Percentiles rank a stretch among this genome's conserved stretches.
phyloP scores from a whole-genome alignment of 495 filamentous ascomycete genomes.

The Durotheca rogersii region DNA sequence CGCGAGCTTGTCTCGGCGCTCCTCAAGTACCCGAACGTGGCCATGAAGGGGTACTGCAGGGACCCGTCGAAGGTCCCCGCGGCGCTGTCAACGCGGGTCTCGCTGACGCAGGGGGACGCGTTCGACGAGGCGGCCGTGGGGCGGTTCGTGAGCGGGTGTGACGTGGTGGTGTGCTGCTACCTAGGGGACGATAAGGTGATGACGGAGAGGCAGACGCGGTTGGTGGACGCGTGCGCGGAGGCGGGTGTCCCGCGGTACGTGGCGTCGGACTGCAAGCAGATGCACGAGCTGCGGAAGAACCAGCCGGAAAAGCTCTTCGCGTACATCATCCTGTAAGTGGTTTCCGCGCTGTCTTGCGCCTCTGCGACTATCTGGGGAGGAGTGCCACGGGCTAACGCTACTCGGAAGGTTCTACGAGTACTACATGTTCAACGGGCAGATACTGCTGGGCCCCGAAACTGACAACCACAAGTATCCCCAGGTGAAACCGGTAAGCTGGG shows the following conservation, averaged over 20 bases:
- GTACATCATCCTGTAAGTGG: conserved; percentile 32
- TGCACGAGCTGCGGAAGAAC: conserved; percentile 29
- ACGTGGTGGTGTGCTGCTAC: conserved; percentile 46
- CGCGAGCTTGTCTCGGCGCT: conserved; percentile 28
- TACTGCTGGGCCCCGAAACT: conserved; percentile 15
- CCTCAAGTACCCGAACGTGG: conserved; percentile 25
- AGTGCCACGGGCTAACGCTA: conserved; percentile 5
- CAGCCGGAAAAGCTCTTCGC: conserved; percentile 28
- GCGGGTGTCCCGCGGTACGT: conserved; percentile 44
- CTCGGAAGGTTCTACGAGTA: conserved; percentile 29
- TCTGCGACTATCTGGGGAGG: not conserved
- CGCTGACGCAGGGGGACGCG: conserved; percentile 22
- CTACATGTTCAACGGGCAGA: conserved; percentile 31
- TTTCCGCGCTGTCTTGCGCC: not conserved
- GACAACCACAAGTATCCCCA: conserved; percentile 40
- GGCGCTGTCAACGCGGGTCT: conserved; percentile 18
- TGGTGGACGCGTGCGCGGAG: conserved; percentile 48
- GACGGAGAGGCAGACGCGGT: conserved; percentile 45
- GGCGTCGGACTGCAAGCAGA: conserved; percentile 45
- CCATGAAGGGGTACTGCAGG: conserved; percentile 36
- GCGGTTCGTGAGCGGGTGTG: conserved; percentile 19
- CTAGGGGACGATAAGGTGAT: conserved; percentile 46
- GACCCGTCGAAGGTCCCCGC: conserved; percentile 32
- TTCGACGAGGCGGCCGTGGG: conserved; percentile 26
- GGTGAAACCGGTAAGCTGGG: conserved; percentile 34